A percentile compares a stretch with the other conserved stretches of the same genome.
Conservation (phyloP, 495 filamentous ascomycete species). For the Lindgomyces ingoldianus region DNA sequence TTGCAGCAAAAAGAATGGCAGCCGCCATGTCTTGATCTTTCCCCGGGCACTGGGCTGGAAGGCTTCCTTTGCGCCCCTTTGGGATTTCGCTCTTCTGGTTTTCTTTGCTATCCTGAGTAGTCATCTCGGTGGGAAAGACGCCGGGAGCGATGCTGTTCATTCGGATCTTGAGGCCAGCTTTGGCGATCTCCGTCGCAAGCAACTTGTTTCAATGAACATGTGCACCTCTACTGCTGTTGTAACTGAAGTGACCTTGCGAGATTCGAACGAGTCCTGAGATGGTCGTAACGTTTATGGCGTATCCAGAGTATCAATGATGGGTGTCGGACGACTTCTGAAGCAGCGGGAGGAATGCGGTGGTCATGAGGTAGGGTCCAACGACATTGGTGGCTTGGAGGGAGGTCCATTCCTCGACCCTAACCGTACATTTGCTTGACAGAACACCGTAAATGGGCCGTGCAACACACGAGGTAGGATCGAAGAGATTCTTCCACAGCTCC, state of each 20-base stretch:
- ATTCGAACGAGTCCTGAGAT: conserved; percentile 54
- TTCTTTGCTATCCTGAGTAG: conserved; percentile 54
- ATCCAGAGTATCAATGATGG: conserved; percentile 28
- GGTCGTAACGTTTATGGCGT: conserved; percentile 34
- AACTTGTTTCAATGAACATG: conserved; percentile 58
- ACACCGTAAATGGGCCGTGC: not conserved
- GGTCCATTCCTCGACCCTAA: conserved; percentile 49
- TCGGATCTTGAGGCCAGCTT: conserved; percentile 48
- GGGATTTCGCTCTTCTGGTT: conserved; percentile 66
- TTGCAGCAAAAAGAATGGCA: conserved; percentile 61
- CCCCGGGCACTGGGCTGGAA: conserved; percentile 63
- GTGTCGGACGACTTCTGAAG: conserved; percentile 35
- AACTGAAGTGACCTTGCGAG: conserved; percentile 56
- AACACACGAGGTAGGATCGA: conserved; percentile 48
- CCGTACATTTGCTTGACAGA: not conserved
- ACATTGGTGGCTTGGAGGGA: conserved; percentile 53
- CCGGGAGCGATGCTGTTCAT: conserved; percentile 56
- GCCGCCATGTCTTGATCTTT: conserved; percentile 75
- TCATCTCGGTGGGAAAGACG: conserved; percentile 60
- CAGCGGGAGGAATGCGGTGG: conserved; percentile 41
- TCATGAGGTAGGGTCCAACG: conserved; percentile 53
- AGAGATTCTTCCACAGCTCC: conserved; percentile 58
- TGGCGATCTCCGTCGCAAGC: conserved; percentile 53
- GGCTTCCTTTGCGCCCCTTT: conserved; percentile 60
- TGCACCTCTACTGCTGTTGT: conserved; percentile 57